phyloP scores from a whole-genome alignment of 305 asterid genomes.

The Fraxinus sp. region DNA sequence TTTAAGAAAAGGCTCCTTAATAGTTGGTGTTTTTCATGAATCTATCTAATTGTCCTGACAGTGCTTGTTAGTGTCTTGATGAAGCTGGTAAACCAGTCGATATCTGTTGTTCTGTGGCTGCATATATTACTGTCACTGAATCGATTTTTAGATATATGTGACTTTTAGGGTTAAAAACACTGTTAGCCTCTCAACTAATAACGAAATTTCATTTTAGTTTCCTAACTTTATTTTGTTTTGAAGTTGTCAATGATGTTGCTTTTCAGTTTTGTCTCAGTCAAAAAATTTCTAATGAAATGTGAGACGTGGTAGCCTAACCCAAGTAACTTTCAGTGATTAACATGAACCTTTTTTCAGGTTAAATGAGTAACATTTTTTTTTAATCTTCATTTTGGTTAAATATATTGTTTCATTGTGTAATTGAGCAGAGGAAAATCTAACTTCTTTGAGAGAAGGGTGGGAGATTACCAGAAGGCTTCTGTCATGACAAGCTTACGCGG shows the following conservation, averaged over 20 bases:
- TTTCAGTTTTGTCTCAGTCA: neutral
- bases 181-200: neutral
- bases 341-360: neutral
- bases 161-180: neutral
- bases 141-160: neutral
- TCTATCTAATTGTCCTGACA: neutral
- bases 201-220: neutral
- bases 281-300: neutral
- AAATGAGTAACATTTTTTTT: neutral
- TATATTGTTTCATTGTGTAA: constrained; percentile 3
- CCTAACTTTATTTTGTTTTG: neutral
- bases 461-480: constrained; percentile 73
- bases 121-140: neutral
- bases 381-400: neutral
- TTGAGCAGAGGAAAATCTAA: constrained; percentile 62
- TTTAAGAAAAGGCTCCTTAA: neutral
- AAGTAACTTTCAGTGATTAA: no score
- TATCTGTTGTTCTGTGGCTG: neutral
- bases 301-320: neutral
- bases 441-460: constrained; percentile 75
- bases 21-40: neutral
- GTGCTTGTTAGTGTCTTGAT: neutral
- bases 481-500: constrained; percentile 63
- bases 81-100: neutral
- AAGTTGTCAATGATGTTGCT: neutral